These are phyloP conservation scores for Paradendryphiella salina DNA, from an alignment of 2,329 filamentous ascomycete genomes.

Conservation along the genomic window DNA sequence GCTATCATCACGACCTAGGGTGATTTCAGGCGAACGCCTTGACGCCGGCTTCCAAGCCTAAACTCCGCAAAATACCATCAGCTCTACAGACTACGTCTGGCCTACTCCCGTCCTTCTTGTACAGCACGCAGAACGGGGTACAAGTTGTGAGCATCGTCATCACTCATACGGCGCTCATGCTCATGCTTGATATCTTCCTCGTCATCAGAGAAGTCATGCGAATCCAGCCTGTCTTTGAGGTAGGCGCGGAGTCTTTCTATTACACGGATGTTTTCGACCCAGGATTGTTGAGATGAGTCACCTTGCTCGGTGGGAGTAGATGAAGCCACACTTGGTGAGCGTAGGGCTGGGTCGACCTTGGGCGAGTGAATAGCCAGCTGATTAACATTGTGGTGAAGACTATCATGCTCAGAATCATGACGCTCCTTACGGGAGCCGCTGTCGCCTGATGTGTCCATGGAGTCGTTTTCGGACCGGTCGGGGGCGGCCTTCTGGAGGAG, in stretches of 20 bases:
- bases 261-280: conserved; percentile 67
- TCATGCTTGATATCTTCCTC: conserved; percentile 38
- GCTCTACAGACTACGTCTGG: neutral
- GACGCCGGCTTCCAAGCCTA: conserved; percentile 15
- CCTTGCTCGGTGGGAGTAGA: conserved; percentile 42
- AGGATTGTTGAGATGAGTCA: conserved; percentile 53
- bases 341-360: conserved; percentile 47
- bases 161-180: conserved; percentile 39
- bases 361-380: conserved; percentile 47
- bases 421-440: conserved; percentile 38
- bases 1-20: conserved; percentile 8
- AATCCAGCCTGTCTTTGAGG: conserved; percentile 59
- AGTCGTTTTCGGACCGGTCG: conserved; percentile 37
- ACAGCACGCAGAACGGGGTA: conserved; percentile 49
- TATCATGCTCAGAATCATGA: conserved; percentile 42
- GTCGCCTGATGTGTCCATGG: conserved; percentile 50
- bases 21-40: conserved; percentile 12
- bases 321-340: conserved; percentile 46
- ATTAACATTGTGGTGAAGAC: conserved; percentile 45
- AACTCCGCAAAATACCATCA: conserved; percentile 22
- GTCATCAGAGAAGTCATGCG: conserved; percentile 51
- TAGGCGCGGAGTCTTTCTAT: conserved; percentile 63
- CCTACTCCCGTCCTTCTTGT: conserved; percentile 45
- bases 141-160: conserved; percentile 47
- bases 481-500: conserved; percentile 57